These are phyloP conservation scores for Paecilomyces formosus DNA, from an alignment of 2,329 filamentous ascomycete genomes.

Conservation along the genomic window DNA sequence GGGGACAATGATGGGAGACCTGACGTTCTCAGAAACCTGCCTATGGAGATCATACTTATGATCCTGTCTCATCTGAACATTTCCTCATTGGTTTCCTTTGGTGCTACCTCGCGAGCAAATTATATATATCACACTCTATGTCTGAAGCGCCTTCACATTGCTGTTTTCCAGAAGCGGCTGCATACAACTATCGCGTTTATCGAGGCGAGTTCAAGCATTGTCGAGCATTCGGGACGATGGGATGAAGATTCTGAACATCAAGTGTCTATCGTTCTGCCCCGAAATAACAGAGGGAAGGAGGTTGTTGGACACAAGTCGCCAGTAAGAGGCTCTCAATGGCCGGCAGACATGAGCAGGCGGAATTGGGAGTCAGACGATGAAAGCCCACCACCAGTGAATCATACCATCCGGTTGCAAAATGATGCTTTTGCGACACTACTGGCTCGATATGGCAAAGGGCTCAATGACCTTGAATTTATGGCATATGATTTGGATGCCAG, in stretches of 20 bases:
- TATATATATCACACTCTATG: constrained; percentile 19
- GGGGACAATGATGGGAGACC: constrained; percentile 3
- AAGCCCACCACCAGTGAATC: constrained; percentile 6
- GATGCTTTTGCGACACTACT: constrained; percentile 15
- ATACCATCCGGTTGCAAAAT: constrained; percentile 19
- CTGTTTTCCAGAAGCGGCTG: constrained; percentile 23
- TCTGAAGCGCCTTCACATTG: constrained; percentile 22
- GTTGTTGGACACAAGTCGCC: neutral
- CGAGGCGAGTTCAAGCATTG: constrained; percentile 11
- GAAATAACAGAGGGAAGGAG: constrained; percentile 4
- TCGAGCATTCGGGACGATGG: neutral
- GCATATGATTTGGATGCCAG: constrained; percentile 21
- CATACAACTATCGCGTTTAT: constrained; percentile 25
- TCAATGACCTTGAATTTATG: constrained; percentile 22
- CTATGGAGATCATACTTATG: constrained; percentile 22
- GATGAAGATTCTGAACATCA: constrained; percentile 4
- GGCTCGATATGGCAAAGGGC: constrained; percentile 17
- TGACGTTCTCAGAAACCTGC: constrained; percentile 16
- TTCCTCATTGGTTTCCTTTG: constrained; percentile 21
- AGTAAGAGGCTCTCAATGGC: constrained; percentile 1
- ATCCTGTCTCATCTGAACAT: constrained; percentile 24
- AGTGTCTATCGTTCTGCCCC: constrained; percentile 10
- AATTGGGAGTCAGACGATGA: neutral
- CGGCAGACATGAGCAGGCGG: neutral
- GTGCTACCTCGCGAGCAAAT: constrained; percentile 20